phyloP scores from a whole-genome alignment of 768 basidiomycete genomes.

The Suillus americanus region DNA sequence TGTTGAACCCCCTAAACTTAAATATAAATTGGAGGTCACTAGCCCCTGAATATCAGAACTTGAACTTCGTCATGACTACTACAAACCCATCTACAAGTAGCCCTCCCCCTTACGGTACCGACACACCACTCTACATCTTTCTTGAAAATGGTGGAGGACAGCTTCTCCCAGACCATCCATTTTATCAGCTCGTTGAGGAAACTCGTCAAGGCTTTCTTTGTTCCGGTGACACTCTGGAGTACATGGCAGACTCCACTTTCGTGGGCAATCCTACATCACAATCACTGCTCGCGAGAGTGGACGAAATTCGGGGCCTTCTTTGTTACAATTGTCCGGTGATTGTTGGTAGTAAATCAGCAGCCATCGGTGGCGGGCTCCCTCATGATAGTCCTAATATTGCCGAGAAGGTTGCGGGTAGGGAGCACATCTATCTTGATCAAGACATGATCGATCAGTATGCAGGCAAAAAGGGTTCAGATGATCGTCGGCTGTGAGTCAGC shows the following conservation, averaged over 20 bases:
- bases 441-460: neutral
- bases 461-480: neutral
- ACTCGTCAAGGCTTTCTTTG: neutral
- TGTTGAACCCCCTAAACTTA: neutral
- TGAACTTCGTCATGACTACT: neutral
- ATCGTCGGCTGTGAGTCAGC: neutral
- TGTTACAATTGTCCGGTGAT: neutral
- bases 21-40: neutral
- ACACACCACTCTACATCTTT: neutral
- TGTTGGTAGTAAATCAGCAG: neutral
- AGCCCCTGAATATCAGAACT: neutral
- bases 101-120: neutral
- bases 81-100: neutral
- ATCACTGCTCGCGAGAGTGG: neutral
- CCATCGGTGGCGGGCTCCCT: neutral
- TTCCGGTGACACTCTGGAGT: neutral
- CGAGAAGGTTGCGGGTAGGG: neutral
- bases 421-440: neutral
- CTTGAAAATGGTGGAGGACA: neutral
- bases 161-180: neutral
- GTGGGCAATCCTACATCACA: neutral
- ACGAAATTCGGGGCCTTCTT: neutral
- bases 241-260: neutral
- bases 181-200: neutral
- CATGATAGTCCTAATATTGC: neutral